These are phyloP conservation scores for Lophium mytilinum DNA, from an alignment of 495 filamentous ascomycete species.

Conservation along the genomic window DNA sequence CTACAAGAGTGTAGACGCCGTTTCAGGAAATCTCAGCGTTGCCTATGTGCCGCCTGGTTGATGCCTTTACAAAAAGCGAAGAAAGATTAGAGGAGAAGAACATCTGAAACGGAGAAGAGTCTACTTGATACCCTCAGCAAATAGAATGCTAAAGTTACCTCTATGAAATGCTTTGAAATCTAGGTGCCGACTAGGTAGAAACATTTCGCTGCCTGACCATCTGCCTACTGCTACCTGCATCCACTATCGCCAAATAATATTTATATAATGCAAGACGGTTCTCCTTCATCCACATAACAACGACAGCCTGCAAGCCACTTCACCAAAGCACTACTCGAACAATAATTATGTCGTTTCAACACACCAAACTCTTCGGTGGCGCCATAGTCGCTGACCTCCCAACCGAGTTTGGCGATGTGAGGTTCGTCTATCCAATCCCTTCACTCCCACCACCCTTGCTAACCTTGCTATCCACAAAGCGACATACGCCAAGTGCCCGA, in stretches of 20 bases:
- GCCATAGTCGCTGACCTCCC: conserved; percentile 69
- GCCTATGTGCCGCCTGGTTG: no score
- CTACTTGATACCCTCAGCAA: conserved; percentile 12
- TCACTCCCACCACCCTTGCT: not conserved
- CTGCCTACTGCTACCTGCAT: conserved; percentile 20
- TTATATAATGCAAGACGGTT: conserved; percentile 8
- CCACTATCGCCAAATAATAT: not conserved
- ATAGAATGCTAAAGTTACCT: not conserved
- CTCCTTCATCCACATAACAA: not conserved
- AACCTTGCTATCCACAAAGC: conserved; percentile 37
- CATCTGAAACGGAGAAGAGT: not conserved
- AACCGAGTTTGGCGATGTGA: conserved; percentile 67
- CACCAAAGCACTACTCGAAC: not conserved
- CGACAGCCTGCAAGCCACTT: not conserved
- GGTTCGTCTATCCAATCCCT: conserved; percentile 42
- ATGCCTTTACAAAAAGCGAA: no score
- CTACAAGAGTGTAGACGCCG: no score
- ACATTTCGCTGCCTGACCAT: conserved; percentile 17
- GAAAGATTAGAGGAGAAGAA: no score
- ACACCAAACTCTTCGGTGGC: conserved; percentile 67
- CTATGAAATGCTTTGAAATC: no score
- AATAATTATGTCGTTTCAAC: conserved; percentile 43
- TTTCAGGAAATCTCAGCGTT: not conserved
- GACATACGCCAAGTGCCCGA: conserved; percentile 83
- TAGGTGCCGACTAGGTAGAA: conserved; percentile 6